Conservation (phyloP, 202 grass and related monocot species). For the Elaeis oleifera region DNA sequence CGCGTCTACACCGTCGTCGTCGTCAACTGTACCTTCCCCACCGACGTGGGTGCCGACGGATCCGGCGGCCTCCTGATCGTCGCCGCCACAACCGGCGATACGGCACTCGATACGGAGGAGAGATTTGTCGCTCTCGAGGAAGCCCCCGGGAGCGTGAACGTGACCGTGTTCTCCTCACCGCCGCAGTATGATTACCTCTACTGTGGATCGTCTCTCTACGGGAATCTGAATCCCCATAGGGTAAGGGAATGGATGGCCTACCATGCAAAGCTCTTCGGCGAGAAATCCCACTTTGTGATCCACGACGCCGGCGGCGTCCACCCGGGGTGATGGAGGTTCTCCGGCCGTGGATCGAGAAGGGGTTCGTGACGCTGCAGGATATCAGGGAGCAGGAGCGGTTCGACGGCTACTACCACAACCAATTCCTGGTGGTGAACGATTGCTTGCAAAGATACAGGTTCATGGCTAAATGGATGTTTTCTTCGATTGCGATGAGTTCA, state of each 20-base stretch:
- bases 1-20: constrained; percentile 85
- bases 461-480: constrained; percentile 44
- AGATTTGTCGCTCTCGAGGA: constrained; percentile 38
- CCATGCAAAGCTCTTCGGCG: constrained; percentile 31
- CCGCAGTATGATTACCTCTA: constrained; percentile 31
- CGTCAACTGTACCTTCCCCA: constrained; percentile 90
- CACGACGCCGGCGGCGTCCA: constrained; percentile 35
- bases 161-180: constrained; percentile 16
- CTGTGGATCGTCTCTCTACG: constrained; percentile 32
- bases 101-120: constrained; percentile 11
- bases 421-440: constrained; percentile 40
- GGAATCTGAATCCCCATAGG: constrained; percentile 34
- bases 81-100: constrained; percentile 21
- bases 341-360: constrained; percentile 29
- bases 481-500: constrained; percentile 40
- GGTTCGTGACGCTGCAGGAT: constrained; percentile 30
- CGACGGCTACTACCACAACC: constrained; percentile 44
- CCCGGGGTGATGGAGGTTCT: constrained; percentile 28
- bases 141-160: constrained; percentile 24
- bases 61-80: constrained; percentile 28
- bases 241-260: constrained; percentile 37
- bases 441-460: constrained; percentile 39
- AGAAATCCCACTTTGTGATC: constrained; percentile 33
- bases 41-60: constrained; percentile 17
- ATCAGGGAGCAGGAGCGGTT: constrained; percentile 35